Base-by-base conservation (phyloP, 495 filamentous ascomycete genomes). In the Geopyxis carbonaria region DNA sequence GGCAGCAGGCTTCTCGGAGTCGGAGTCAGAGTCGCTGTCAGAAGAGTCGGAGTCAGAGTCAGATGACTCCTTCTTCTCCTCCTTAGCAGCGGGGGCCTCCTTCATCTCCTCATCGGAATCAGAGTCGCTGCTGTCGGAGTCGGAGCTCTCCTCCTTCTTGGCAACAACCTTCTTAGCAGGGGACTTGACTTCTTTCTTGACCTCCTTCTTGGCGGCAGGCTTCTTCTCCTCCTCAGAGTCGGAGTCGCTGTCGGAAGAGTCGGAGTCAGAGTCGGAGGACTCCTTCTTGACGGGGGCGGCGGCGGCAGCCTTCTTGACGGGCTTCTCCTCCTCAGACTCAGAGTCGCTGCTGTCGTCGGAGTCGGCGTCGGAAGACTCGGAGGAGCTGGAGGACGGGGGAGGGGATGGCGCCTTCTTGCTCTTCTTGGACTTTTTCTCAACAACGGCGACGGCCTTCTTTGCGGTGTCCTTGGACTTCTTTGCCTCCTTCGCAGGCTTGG, bases 281-380 rank as follows among this genome's bases (percentile, higher is more conserved):
- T 44, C 47, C 47, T 63, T 63, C n/a, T 42, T 45, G 21, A 54
- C 45, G 32, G 57, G 45, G 34, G 53, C 61, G n/a, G n/a, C n/a
- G 25, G 39, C 30, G 37, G 58, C 57, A 24, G 39, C 41, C 59
- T 68, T 62, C 54, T 63, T 60, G 34, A 51, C 42, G 28, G 58
- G 51, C 52, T 59, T 62, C 41, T 67, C 64, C 14, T 62, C 61
- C 45, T 65, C 61, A 51, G 60, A 63, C 47, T 71, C 66, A 18
- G 59, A 63, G 14, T 67, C 64, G 36, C 59, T 64, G 25, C 61
- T 59, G 29, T 48, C 50, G 44, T 61, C 59, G 22, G 51, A 48
- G 31, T 66, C 64, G 44, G 51, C 56, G 38, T 59, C 62, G 42
- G 50, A 52, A 31, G 43, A 42, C 18, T 54, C 56, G 29, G 59